Percentiles rank a stretch among this genome's conserved stretches.
phyloP scores from a whole-genome alignment of 2,329 filamentous ascomycete genomes.

The Alternaria conjuncta region DNA sequence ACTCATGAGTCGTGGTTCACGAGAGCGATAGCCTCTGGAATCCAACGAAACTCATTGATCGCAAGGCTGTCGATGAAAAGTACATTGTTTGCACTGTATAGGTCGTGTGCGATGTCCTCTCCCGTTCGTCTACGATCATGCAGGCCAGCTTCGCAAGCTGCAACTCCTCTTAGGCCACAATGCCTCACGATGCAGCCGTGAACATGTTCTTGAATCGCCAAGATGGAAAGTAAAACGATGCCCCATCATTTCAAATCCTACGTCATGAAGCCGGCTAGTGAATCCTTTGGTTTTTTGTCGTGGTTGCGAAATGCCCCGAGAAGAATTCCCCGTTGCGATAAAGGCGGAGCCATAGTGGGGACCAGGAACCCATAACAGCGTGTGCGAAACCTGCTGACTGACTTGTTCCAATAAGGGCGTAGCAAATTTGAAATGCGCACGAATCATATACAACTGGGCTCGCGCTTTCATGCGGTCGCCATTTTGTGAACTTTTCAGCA shows the following conservation, averaged over 20 bases:
- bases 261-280: not conserved
- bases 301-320: not conserved
- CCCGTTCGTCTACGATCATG: not conserved
- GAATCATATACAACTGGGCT: accelerated
- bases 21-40: not conserved
- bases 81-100: not conserved
- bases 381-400: not conserved
- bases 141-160: not conserved
- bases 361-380: not conserved
- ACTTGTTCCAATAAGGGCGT: not conserved
- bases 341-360: not conserved
- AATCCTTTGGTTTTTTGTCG: not conserved
- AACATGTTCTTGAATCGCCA: not conserved
- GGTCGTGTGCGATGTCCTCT: not conserved
- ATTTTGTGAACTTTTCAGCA: not conserved
- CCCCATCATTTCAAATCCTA: not conserved
- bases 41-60: not conserved
- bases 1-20: not conserved
- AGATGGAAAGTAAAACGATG: not conserved
- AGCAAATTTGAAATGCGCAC: not conserved
- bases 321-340: not conserved
- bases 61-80: not conserved
- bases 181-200: not conserved
- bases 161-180: too few relatives aligned
- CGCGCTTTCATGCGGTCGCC: not conserved